Evolutionary conservation across 768 basidiomycete species (phyloP).

Genomic region (Strobilomyces confusus): DNA sequence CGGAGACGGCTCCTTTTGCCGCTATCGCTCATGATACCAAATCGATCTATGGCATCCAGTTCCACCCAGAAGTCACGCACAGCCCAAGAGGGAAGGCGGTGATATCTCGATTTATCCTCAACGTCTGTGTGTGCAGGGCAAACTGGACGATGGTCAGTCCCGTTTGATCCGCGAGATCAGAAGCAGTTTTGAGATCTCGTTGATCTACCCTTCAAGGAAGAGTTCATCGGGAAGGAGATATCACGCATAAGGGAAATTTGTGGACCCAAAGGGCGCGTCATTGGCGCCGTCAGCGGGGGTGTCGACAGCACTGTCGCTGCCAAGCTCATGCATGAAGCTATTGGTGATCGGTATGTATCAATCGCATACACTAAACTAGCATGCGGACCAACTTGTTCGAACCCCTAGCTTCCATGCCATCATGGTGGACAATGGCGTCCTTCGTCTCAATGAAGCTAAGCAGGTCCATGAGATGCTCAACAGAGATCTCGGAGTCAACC

Average conservation of each 20-base stretch:
- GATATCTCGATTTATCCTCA: constrained; percentile 77
- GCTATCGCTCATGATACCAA: constrained; percentile 89
- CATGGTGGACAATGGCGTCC: constrained; percentile 98
- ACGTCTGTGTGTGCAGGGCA: constrained; percentile 74
- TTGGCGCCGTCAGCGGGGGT: constrained; percentile 96
- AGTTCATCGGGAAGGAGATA: constrained; percentile 97
- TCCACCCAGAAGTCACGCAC: constrained; percentile 98
- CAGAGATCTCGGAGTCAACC: constrained; percentile 90
- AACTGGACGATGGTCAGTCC: constrained; percentile 90
- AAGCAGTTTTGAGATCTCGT: not conserved
- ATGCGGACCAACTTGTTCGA: not conserved
- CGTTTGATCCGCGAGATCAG: constrained; percentile 2
- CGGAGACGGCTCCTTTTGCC: constrained; percentile 84
- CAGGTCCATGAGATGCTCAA: constrained; percentile 94
- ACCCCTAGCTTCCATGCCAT: constrained; percentile 88
- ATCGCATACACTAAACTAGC: not conserved
- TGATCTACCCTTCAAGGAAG: constrained; percentile 53
- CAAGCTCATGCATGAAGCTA: constrained; percentile 99
- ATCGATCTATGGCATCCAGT: constrained; percentile 94
- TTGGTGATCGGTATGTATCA: constrained; percentile 78
- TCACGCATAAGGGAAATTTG: constrained; percentile 90
- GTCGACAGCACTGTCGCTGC: constrained; percentile 98
- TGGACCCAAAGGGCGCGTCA: constrained; percentile 91
- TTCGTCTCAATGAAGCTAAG: constrained; percentile 84
- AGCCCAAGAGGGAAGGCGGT: constrained; percentile 86